These are phyloP conservation scores for Lunasporangiospora selenospora DNA, from an alignment of 192 early-diverging fungal genomes.

Conservation along the genomic window DNA sequence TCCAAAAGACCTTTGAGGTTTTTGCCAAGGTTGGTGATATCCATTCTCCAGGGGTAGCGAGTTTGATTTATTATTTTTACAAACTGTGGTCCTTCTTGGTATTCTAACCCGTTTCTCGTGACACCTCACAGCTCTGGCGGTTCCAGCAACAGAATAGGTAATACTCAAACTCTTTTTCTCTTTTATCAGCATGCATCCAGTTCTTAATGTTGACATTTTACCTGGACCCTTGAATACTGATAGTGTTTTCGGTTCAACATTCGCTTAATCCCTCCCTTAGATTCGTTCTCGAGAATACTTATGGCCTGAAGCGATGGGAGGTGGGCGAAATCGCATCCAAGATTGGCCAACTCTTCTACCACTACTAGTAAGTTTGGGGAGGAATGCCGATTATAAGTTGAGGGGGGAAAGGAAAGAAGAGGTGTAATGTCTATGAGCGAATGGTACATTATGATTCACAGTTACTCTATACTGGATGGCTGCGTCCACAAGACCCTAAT, in stretches of 20 bases:
- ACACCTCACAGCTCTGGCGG: conserved; percentile 94
- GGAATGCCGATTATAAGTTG: too few species aligned
- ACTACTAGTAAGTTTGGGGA: conserved; percentile 65
- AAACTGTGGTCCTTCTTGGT: neutral
- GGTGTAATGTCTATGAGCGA: too few species aligned
- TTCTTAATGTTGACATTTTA: neutral
- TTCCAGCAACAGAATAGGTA: conserved; percentile 93
- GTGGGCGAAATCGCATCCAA: conserved; percentile 99
- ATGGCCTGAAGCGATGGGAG: conserved; percentile 96
- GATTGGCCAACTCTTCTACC: conserved; percentile 92
- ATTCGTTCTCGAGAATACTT: conserved; percentile 85
- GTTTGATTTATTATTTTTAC: too few species aligned
- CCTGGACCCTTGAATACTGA: neutral
- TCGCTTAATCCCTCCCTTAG: conserved; percentile 46
- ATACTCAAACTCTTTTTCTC: neutral
- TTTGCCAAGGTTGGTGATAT: neutral
- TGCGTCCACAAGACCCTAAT: too few species aligned
- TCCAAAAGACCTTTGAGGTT: neutral
- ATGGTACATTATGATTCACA: neutral
- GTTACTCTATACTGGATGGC: neutral
- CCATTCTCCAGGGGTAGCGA: too few species aligned
- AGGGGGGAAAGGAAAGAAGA: too few species aligned
- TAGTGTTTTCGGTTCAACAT: neutral
- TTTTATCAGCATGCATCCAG: neutral
- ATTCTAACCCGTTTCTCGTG: too few species aligned